Conservation (phyloP, 441 rosid genomes). For the Pelargonium fulgidum region DNA sequence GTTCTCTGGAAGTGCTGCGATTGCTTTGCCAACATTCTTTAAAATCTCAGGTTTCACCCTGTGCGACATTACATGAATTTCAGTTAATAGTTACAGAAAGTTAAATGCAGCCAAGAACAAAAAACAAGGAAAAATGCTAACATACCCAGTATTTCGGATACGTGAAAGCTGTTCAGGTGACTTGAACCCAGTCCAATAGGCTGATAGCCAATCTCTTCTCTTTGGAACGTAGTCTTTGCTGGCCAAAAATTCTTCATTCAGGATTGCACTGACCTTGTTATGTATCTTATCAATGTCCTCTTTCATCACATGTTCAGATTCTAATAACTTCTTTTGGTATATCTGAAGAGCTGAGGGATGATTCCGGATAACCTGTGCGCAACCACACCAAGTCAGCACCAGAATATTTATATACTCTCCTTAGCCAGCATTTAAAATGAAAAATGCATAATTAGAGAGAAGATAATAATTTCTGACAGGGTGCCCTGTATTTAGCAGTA, state of each 20-base stretch:
- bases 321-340: constrained; percentile 20
- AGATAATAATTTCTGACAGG: background rate
- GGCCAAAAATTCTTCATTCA: constrained; percentile 18
- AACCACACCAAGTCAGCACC: background rate
- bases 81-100: too few relatives aligned
- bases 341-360: constrained; percentile 25
- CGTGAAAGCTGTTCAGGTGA: constrained; percentile 31
- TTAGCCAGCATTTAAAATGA: background rate
- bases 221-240: constrained; percentile 26
- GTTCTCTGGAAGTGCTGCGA: constrained; percentile 20
- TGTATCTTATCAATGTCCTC: constrained; percentile 25
- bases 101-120: background rate
- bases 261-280: constrained; percentile 23
- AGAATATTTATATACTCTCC: background rate
- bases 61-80: too few relatives aligned
- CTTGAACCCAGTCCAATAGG: constrained; percentile 28
- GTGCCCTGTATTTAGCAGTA: background rate
- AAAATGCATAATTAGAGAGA: background rate
- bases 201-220: constrained; percentile 27
- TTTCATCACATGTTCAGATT: constrained; percentile 22
- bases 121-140: background rate
- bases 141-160: constrained; percentile 23
- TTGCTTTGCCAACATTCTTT: constrained; percentile 24
- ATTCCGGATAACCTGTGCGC: constrained; percentile 19
- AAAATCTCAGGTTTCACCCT: constrained; percentile 27